Evolutionary conservation across 495 filamentous ascomycete species (phyloP), one percentile per base, ranked within the genome.

Genomic region (Hyaloscypha finlandica): DNA sequence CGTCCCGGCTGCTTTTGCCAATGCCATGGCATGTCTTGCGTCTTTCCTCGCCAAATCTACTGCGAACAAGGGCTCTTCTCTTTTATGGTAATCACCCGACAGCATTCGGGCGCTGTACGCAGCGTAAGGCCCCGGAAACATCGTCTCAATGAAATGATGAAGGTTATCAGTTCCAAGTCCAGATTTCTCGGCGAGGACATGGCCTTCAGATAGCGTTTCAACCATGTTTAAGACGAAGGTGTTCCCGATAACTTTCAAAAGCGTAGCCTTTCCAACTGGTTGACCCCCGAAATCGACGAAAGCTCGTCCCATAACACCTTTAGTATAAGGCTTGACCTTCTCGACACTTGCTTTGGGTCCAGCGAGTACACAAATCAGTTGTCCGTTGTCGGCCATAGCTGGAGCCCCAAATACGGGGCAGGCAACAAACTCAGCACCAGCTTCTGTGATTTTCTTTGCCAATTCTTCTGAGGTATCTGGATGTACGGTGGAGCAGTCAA

Each of bases 31-130:
- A 83, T 97, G 94, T 11, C 88, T 75, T 39, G 89, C 85, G 83
- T 97, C 94, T 79, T 97, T 97, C 68, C 89, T 78, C 20, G 93
- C 93, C 61, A 97, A 76, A 76, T 96, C 90, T 8, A 94, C 93
- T n/a, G 86, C 87, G 76, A 96, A 96, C 31, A 96, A 79, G 64
- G 94, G 93, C 78, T 92, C 76, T 14, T 78, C 80, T 61, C 77
- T 70, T 73, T 80, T 77, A 71, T 83, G 77, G 51, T 97, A 97
- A 71, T 92, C 91, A 0, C 94, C 93, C 8, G 78, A 75, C 64
- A 84, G 71, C 89, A 97, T 89, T 30, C 94, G 84, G 39, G 81
- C 81, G 14, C 87, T 87, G 74, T 97, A 97, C 39, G 86, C 87
- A 11, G 87, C 77, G 73, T 86, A 89, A 8, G 87, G 82, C 8